Evolutionary conservation across 176 grass and related monocot species (phyloP).

Genomic region (Eleusine indica): DNA sequence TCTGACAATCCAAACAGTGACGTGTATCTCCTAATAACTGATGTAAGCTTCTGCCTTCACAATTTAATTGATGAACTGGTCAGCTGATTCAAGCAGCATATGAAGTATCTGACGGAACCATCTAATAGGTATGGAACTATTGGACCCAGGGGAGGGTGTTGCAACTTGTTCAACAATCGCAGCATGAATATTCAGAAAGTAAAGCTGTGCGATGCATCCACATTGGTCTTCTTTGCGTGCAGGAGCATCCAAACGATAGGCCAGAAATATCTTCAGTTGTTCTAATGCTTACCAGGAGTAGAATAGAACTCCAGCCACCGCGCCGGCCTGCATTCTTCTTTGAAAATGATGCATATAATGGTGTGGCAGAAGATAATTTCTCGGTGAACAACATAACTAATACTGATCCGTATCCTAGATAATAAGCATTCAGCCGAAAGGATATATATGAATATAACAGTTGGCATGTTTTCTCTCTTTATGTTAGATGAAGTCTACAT

Average conservation of each 20-base stretch:
- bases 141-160: conserved; percentile 40
- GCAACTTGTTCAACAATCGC: conserved; percentile 20
- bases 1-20: background rate
- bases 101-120: background rate
- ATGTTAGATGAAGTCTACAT: no score
- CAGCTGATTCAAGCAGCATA: no score
- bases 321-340: conserved; percentile 41
- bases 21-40: background rate
- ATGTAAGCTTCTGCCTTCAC: background rate
- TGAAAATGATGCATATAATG: no score
- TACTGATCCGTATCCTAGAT: no score
- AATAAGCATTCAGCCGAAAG: no score
- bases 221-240: conserved; percentile 58
- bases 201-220: conserved; percentile 39
- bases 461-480: no score
- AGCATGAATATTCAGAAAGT: background rate
- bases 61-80: no score
- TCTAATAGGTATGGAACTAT: conserved; percentile 42
- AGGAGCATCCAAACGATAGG: conserved; percentile 40
- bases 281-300: conserved; percentile 55
- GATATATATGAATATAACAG: no score
- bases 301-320: conserved; percentile 27
- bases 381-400: no score
- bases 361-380: no score
- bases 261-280: conserved; percentile 49